Conservation (phyloP, 1,139 yeast species). For the Geotrichum restrictum region DNA sequence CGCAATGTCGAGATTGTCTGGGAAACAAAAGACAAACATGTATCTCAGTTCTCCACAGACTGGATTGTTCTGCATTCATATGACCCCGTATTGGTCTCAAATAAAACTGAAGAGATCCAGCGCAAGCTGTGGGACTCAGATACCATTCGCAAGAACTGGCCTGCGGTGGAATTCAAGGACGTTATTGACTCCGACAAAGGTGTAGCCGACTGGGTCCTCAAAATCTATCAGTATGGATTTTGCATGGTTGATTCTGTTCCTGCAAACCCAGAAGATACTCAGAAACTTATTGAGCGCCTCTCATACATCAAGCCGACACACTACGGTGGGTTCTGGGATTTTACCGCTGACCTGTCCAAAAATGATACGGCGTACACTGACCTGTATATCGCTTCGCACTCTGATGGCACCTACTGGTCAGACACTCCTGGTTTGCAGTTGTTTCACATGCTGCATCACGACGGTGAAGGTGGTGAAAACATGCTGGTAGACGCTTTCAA, state of each 20-base stretch:
- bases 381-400: constrained; percentile 62
- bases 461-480: constrained; percentile 71
- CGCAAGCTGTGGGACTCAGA: constrained; percentile 49
- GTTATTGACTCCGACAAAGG: constrained; percentile 49
- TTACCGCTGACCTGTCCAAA: constrained; percentile 66
- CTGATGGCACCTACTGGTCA: constrained; percentile 78
- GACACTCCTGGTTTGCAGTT: constrained; percentile 73
- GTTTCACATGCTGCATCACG: constrained; percentile 63
- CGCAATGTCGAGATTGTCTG: constrained; percentile 41
- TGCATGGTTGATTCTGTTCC: constrained; percentile 64
- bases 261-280: constrained; percentile 57
- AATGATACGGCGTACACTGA: constrained; percentile 75
- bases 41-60: constrained; percentile 44
- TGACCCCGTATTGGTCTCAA: constrained; percentile 47
- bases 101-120: constrained; percentile 34
- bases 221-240: constrained; percentile 61
- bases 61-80: constrained; percentile 64
- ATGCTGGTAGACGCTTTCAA: constrained; percentile 67
- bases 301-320: constrained; percentile 69
- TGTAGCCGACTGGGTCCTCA: constrained; percentile 56
- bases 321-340: constrained; percentile 81
- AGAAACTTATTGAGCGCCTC: constrained; percentile 55
- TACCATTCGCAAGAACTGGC: constrained; percentile 46
- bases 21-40: constrained; percentile 48
- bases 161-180: constrained; percentile 49